phyloP scores from a whole-genome alignment of 1,284 basidiomycete genomes.

The Ceratobasidium sp. region DNA sequence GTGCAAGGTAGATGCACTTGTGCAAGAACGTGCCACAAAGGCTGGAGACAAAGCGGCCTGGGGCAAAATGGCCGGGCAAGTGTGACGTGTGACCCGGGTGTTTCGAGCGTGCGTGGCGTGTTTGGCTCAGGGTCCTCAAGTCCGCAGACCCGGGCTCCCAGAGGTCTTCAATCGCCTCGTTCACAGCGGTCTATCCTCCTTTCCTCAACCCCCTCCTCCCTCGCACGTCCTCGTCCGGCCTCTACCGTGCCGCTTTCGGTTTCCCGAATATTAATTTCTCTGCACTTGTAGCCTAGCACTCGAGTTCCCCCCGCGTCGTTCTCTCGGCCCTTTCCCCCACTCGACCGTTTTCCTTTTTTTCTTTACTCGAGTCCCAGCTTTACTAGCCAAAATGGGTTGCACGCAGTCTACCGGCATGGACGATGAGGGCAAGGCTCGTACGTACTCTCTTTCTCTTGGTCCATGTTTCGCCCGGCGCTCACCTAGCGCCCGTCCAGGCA shows the following conservation, averaged over 20 bases:
- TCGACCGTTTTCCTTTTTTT: background rate
- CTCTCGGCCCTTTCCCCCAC: background rate
- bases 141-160: constrained; percentile 26
- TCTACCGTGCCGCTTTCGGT: background rate
- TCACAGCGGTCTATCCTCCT: constrained; percentile 4
- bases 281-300: constrained; percentile 19
- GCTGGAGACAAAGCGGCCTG: constrained; percentile 13
- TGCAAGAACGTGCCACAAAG: constrained; percentile 21
- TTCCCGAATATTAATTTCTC: constrained; percentile 6
- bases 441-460: constrained; percentile 51
- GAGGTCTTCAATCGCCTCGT: constrained; percentile 2
- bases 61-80: constrained; percentile 19
- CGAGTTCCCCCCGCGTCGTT: constrained; percentile 5
- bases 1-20: background rate
- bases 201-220: constrained; percentile 33
- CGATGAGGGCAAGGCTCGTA: constrained; percentile 82
- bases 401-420: constrained; percentile 73
- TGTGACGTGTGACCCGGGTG: constrained; percentile 31
- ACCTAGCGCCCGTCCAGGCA: constrained; percentile 59
- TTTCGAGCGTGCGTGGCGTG: background rate
- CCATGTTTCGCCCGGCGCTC: background rate
- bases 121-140: constrained; percentile 14
- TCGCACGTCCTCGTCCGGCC: constrained; percentile 6
- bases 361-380: background rate
- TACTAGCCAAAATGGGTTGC: constrained; percentile 66